Evolutionary conservation across 1,284 basidiomycete genomes (phyloP).

Genomic region (Gomphus bonarii): DNA sequence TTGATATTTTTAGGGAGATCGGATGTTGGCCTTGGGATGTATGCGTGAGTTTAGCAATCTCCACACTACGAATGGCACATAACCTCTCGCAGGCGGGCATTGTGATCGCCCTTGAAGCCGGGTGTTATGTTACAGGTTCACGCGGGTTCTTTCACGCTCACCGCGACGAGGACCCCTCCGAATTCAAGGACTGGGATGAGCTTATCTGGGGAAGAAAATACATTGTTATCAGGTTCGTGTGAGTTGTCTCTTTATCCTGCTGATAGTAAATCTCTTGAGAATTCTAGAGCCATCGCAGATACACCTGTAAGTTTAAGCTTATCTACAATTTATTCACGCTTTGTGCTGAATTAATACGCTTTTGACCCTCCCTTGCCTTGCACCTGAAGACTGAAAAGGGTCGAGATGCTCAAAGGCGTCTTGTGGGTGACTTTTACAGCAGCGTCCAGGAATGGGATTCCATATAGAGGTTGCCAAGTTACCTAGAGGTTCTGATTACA

Average conservation of each 20-base stretch:
- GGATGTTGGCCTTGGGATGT: constrained; percentile 94
- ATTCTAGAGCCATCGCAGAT: constrained; percentile 44
- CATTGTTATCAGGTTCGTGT: constrained; percentile 47
- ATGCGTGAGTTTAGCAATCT: constrained; percentile 38
- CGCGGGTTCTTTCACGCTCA: constrained; percentile 36
- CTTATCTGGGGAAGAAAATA: constrained; percentile 65
- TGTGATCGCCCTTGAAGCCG: constrained; percentile 89
- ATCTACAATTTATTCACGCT: not conserved
- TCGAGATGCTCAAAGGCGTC: constrained; percentile 63
- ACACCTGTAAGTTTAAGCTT: constrained; percentile 32
- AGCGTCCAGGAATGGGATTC: constrained; percentile 66
- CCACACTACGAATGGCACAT: not conserved
- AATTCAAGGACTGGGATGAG: constrained; percentile 8
- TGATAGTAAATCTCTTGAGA: not conserved
- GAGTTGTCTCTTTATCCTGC: not conserved
- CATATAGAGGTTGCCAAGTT: constrained; percentile 16
- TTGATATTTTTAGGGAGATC: constrained; percentile 58
- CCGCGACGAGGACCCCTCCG: constrained; percentile 32
- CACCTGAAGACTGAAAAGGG: constrained; percentile 47
- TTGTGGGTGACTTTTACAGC: constrained; percentile 79
- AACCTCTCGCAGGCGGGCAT: constrained; percentile 55
- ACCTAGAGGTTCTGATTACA: not conserved
- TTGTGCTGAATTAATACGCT: not conserved
- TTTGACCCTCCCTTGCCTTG: not conserved
- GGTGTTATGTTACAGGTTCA: constrained; percentile 67